Evolutionary conservation across 345 rosid species (phyloP), one percentile per base, ranked within the genome.

Genomic region (Rubroshorea leprosula): DNA sequence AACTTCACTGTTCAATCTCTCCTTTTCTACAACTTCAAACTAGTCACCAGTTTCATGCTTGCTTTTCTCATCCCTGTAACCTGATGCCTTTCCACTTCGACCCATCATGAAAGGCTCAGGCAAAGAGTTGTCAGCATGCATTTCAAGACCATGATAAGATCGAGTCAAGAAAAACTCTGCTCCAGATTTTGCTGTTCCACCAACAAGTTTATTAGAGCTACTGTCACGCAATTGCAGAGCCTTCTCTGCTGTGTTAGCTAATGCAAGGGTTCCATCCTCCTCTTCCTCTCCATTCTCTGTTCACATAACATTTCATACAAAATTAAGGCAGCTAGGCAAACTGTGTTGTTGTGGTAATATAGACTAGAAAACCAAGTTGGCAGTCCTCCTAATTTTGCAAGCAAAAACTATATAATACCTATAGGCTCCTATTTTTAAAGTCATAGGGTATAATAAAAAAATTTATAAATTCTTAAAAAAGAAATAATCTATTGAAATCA

Each of bases 101-200:
- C 99, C 99, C 50, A 80, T 67, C 17, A 77, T 49, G 57, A 60
- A 83, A 2, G 80, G 71, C 80, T 83, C 91, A 0, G 89, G 83
- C 0, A 15, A 26, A 48, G 90, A 71, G 43, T 74, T 72, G 25
- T 75, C 68, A 47, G 64, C 45, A 43, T 72, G 71, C 55, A 78
- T 57, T 48, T 86, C 96, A 45, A 93, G 87, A 29, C 96, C 97
- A 0, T 77, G 99, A 69, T 83, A 93, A 39, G 85, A 74, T 61
- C 88, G 75, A 35, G 69, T 57, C n/a, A 83, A 47, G 4, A 82
- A 87, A 72, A 72, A 87, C 61, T 93, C 94, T 0, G 91, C 84
- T 62, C 94, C 96, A n/a, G 99, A 85, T 73, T 73, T 89, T 15
- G 78, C 80, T 0, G 62, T 73, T 68, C 80, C 82, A 75, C 75